phyloP scores from a whole-genome alignment of 257 asterid species.

The Fraxinus americana region DNA sequence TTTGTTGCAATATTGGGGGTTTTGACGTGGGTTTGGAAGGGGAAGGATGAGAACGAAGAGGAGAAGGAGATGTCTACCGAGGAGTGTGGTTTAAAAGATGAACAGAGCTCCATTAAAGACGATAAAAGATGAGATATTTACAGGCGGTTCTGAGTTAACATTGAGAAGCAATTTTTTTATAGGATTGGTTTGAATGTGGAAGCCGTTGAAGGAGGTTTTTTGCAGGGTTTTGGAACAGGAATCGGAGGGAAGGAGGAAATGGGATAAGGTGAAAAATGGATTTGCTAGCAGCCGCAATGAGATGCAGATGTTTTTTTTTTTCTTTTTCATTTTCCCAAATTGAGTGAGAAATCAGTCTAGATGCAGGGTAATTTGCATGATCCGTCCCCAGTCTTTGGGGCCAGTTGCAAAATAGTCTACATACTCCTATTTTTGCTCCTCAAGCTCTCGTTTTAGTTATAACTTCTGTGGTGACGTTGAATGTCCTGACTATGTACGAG shows the following conservation, averaged over 20 bases:
- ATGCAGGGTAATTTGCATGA: too few relatives aligned
- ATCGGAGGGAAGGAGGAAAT: not conserved
- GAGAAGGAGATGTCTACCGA: conserved; percentile 71
- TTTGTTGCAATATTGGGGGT: conserved; percentile 37
- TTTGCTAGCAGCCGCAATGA: too few relatives aligned
- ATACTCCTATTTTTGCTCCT: too few relatives aligned
- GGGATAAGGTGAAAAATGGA: conserved; percentile 42
- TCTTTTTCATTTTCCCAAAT: too few relatives aligned
- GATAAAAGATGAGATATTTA: not conserved
- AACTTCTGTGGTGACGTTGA: too few relatives aligned
- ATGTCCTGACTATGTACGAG: too few relatives aligned
- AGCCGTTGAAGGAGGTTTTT: conserved; percentile 45
- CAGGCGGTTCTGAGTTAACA: not conserved
- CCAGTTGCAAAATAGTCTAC: too few relatives aligned
- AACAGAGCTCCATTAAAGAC: conserved; percentile 62
- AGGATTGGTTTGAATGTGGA: conserved; percentile 14
- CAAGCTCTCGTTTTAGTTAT: too few relatives aligned
- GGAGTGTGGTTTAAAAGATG: conserved; percentile 59
- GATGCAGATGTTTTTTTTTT: too few relatives aligned
- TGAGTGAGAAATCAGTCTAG: too few relatives aligned
- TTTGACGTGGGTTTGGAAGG: conserved; percentile 63
- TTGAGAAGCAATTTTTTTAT: not conserved
- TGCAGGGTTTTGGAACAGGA: conserved; percentile 42
- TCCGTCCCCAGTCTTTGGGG: too few relatives aligned
- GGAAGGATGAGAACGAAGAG: conserved; percentile 61